Evolutionary conservation across 164 flowering plant species (phyloP), one percentile per base, ranked within the genome.

Genomic region (Vitis cinerea): DNA sequence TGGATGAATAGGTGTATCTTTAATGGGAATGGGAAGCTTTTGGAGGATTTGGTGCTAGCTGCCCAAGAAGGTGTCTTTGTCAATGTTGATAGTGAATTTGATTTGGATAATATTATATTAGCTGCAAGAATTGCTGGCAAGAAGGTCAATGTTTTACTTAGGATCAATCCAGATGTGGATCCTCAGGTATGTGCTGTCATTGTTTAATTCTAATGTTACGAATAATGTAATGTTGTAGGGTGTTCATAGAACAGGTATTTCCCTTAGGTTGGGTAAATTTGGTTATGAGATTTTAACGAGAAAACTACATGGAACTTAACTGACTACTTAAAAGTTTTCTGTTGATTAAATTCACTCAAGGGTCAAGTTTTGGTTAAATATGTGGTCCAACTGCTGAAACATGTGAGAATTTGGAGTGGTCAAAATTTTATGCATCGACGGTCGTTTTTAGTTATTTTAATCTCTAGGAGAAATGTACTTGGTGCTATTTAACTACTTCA

Each of bases 131-230:
- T 89, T 65, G 80, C 89, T 53, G 94, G 91, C 61, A 90, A 85
- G 76, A 88, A 76, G 78, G 92, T 90, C 58, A 88, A 90, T 69
- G 90, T 96, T 59, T 82, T 93, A 31, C 94, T 93, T 65, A 88
- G 98, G 23, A 96, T 96, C 76, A 96, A 96, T 72, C 99, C 99
- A 0, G 99, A 91, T 83, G 99, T 96, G 30, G 99, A 96, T 74
- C 98, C 97, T 74, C 98, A 96, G 93, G 99, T 91, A 74, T 72
- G 44, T 31, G 7, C 44, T 4, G 7, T 6, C 44, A 31, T 0
- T 31, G 44, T 31, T 31, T 31, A 31, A 31, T 31, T 31, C 44
- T 31, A 31, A 31, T 31, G 27, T 31, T 31, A 31, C 8, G 4
- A 31, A 31, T 31, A 31, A 31, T 31, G 44, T 31, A 31, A 31